These are phyloP conservation scores for Cyberlindnera amylophila DNA, from an alignment of 805 yeast species.

Conservation along the genomic window DNA sequence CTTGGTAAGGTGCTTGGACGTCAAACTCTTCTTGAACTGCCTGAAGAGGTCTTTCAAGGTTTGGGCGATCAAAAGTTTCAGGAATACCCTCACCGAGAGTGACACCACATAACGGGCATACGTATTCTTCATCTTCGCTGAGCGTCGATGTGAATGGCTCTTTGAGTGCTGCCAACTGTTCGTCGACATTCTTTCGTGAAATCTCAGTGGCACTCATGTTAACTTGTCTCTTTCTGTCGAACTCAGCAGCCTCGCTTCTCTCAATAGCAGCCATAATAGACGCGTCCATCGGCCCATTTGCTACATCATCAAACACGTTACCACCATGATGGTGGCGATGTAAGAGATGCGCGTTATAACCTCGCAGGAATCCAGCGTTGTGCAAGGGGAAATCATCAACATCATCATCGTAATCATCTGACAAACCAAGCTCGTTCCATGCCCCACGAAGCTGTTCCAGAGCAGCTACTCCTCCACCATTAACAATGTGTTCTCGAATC, in stretches of 20 bases:
- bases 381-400: too few relatives aligned
- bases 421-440: too few relatives aligned
- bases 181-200: background rate
- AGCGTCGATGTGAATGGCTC: slow-evolving; percentile 26
- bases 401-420: too few relatives aligned
- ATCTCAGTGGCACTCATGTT: slow-evolving; percentile 13
- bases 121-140: slow-evolving; percentile 35
- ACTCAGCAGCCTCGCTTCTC: slow-evolving; percentile 17
- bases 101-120: slow-evolving; percentile 70
- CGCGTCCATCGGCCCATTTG: background rate
- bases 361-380: too few relatives aligned
- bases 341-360: too few relatives aligned
- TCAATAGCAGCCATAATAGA: slow-evolving; percentile 14
- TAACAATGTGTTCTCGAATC: too few relatives aligned
- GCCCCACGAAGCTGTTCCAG: too few relatives aligned
- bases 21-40: slow-evolving; percentile 31
- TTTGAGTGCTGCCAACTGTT: slow-evolving; percentile 1
- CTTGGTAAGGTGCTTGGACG: slow-evolving; percentile 66
- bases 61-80: slow-evolving; percentile 33
- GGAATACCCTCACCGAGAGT: slow-evolving; percentile 74
- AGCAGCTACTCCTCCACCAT: too few relatives aligned
- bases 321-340: background rate
- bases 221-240: slow-evolving; percentile 9
- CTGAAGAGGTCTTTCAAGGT: slow-evolving; percentile 27
- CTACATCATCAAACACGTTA: too few relatives aligned